Evolutionary conservation across 306 rosid species (phyloP), one percentile per base, ranked within the genome.

Genomic region (Ormosia emarginata): DNA sequence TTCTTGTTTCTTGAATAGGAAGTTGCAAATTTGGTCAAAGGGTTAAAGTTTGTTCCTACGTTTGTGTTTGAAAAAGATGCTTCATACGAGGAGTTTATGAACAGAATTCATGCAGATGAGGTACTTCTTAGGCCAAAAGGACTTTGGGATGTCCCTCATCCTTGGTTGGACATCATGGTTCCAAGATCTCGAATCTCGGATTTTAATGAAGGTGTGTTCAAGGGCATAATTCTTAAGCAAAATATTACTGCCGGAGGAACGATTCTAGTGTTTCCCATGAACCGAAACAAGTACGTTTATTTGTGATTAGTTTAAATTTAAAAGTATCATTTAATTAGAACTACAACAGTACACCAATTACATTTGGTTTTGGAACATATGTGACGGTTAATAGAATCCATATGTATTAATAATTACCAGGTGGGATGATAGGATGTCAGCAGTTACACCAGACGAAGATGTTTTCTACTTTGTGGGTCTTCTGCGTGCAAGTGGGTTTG

Each of bases 91-190:
- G 89, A 87, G 5, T 93, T 93, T 72, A 30, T 91, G 2, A 63
- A 90, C 46, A 85, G 98, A 80, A 89, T 93, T 43, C 79, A 17
- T 11, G 8, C 0, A 0, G 88, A 80, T 0, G 94, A 93, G 80
- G 4, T 53, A 13, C 2, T 1, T 8, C 88, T 89, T 29, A 78
- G 79, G 17, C 2, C 78, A 41, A 14, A 77, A 72, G 97, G 93
- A 17, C 80, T 83, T 0, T 91, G 94, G 97, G 84, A 91, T 0
- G 79, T 74, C 36, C 83, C 97, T 61, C 98, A 93, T 72, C 97
- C 94, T 44, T 93, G 94, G 93, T 2, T 91, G 7, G 87, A 90
- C 83, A 71, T 93, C 14, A 90, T 86, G 37, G 24, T 93, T 30
- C 97, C 98, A 4, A 83, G 81, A 82, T 93, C 98, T 24, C 62